Evolutionary conservation across 2,329 filamentous ascomycete species (phyloP).

Genomic region (Botrytis porri): DNA sequence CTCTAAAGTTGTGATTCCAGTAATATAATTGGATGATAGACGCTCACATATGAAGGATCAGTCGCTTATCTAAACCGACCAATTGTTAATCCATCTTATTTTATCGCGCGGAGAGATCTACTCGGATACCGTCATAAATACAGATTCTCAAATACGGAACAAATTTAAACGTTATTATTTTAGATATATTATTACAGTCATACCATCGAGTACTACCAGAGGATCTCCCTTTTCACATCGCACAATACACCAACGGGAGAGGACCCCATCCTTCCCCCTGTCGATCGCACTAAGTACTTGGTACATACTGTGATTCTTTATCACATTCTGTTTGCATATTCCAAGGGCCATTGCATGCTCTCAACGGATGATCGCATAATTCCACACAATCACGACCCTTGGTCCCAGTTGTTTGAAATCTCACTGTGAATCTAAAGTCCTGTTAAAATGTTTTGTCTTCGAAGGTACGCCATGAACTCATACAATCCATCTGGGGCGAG

Average conservation of each 20-base stretch:
- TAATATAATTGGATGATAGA: not conserved
- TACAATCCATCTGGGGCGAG: not conserved
- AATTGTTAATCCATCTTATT: not conserved
- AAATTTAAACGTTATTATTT: not conserved
- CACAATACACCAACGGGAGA: not conserved
- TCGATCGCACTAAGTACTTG: not conserved
- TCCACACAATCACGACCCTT: conserved; percentile 19
- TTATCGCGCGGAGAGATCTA: not conserved
- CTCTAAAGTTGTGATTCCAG: not conserved
- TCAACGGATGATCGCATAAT: conserved; percentile 30
- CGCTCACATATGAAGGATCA: not conserved
- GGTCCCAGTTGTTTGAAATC: not conserved
- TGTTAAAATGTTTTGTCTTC: conserved; percentile 56
- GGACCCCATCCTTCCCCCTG: not conserved
- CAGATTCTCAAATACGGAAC: not conserved
- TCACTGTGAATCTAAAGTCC: not conserved
- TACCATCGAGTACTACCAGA: not conserved
- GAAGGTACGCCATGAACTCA: conserved; percentile 47
- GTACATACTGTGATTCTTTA: conserved; percentile 4
- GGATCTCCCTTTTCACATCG: not conserved
- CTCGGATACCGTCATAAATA: not conserved
- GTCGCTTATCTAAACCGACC: not conserved
- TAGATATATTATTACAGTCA: not conserved
- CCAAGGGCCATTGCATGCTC: conserved; percentile 8
- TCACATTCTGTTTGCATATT: conserved; percentile 10